Percentiles rank a stretch among this genome's conserved stretches.
Evolutionary conservation across 1,139 yeast species (phyloP).

Genomic region (Yamadazyma dendronema): DNA sequence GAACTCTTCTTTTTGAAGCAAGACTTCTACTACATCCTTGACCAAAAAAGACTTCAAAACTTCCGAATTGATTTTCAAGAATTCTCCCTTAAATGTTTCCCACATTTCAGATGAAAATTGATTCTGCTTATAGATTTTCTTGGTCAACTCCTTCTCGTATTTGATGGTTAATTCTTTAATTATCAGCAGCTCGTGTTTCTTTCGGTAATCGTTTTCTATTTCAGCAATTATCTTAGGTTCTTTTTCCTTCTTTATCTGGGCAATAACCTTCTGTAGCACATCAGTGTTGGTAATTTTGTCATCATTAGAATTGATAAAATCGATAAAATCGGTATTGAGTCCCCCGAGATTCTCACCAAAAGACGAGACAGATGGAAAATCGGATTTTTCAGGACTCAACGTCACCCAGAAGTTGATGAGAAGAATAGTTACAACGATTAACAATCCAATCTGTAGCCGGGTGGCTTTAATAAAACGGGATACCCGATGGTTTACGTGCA

Average conservation of each 20-base stretch:
- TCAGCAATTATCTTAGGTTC: conserved; percentile 8
- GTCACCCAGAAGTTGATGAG: background rate
- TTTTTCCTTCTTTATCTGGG: conserved; percentile 11
- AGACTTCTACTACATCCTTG: conserved; percentile 17
- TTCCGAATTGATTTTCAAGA: conserved; percentile 17
- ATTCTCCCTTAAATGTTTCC: conserved; percentile 22
- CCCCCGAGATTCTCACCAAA: background rate
- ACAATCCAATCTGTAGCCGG: too few species aligned
- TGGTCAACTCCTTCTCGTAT: conserved; percentile 20
- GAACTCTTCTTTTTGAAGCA: conserved; percentile 11
- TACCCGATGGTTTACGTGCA: too few species aligned
- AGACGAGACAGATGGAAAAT: conserved; percentile 2
- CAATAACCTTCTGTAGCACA: conserved; percentile 8
- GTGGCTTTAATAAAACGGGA: too few species aligned
- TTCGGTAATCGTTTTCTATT: conserved; percentile 15
- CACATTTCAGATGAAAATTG: conserved; percentile 20
- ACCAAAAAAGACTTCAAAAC: conserved; percentile 19
- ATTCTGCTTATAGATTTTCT: conserved; percentile 19
- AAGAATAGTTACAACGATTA: too few species aligned
- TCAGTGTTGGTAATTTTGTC: conserved; percentile 1
- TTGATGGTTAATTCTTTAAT: conserved; percentile 12
- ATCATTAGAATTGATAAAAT: conserved; percentile 2
- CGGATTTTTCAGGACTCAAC: background rate
- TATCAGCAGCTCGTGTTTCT: conserved; percentile 12
- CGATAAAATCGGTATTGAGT: background rate